These are phyloP conservation scores for Solanum lycopersicoides DNA, from an alignment of 257 asterid species.

Conservation along the genomic window DNA sequence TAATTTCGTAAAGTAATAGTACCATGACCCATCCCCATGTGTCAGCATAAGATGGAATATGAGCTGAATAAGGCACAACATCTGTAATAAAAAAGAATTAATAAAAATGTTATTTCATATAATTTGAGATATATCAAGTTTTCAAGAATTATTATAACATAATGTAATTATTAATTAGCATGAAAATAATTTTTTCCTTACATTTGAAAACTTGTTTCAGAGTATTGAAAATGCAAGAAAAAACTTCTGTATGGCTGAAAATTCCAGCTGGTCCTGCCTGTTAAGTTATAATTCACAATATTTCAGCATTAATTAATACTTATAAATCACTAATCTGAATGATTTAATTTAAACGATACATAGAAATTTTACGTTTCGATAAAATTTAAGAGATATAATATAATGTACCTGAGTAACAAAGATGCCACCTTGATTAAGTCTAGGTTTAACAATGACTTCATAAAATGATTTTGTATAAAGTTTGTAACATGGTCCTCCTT, in stretches of 20 bases:
- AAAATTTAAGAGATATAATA: not conserved
- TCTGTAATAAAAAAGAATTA: conserved; percentile 36
- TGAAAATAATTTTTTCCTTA: conserved; percentile 12
- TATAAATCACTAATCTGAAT: not conserved
- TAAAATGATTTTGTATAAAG: conserved; percentile 93
- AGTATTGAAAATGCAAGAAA: conserved; percentile 86
- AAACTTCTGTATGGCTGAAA: conserved; percentile 88
- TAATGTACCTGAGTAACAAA: conserved; percentile 81
- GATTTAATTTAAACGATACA: not conserved
- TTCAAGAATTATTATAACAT: not conserved
- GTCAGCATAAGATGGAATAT: conserved; percentile 90
- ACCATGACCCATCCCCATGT: conserved; percentile 99
- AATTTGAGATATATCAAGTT: not conserved
- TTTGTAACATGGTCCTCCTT: conserved; percentile 93
- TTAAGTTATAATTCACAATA: not conserved
- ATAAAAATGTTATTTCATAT: not conserved
- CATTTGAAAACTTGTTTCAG: conserved; percentile 86
- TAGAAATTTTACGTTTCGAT: not conserved
- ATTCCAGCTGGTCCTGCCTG: conserved; percentile 98
- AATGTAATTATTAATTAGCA: not conserved
- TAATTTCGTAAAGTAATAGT: not conserved
- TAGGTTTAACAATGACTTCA: conserved; percentile 59
- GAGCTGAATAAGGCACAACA: conserved; percentile 94
- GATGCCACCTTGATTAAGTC: conserved; percentile 52
- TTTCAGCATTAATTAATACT: not conserved